A percentile compares a stretch with the other conserved stretches of the same genome.
Conservation (phyloP, 345 rosid species). For the Euphorbia lathyris region DNA sequence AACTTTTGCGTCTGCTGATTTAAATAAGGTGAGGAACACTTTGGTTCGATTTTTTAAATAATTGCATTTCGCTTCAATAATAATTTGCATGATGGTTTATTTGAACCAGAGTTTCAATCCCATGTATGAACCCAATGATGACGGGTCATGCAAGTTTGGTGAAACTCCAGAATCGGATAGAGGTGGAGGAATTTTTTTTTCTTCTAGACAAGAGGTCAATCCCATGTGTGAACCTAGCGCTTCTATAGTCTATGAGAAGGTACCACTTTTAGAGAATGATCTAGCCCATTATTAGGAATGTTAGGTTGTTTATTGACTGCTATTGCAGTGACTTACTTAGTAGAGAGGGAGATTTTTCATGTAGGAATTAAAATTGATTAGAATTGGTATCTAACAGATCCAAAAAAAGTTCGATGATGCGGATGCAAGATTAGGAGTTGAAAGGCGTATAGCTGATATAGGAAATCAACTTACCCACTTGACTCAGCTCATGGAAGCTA, state of each 20-base stretch:
- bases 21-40: conserved; percentile 57
- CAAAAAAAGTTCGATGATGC: no score
- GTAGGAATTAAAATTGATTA: no score
- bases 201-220: conserved; percentile 35
- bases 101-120: conserved; percentile 78
- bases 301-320: no score
- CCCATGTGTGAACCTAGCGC: conserved; percentile 25
- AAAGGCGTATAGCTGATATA: no score
- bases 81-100: conserved; percentile 15
- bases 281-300: no score
- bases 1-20: conserved; percentile 45
- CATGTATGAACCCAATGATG: conserved; percentile 72
- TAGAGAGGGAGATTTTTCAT: no score
- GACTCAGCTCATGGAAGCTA: no score
- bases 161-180: conserved; percentile 42
- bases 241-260: conserved; percentile 31
- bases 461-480: no score
- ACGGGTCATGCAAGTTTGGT: conserved; percentile 64
- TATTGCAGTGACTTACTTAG: no score
- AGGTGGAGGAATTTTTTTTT: conserved; percentile 36
- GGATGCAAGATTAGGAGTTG: no score
- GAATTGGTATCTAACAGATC: no score
- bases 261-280: no score
- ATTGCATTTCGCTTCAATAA: conserved; percentile 2
- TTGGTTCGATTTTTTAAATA: conserved; percentile 9